These are phyloP conservation scores for Rhododendron molle DNA, from an alignment of 148 eudicot species.

Conservation along the genomic window DNA sequence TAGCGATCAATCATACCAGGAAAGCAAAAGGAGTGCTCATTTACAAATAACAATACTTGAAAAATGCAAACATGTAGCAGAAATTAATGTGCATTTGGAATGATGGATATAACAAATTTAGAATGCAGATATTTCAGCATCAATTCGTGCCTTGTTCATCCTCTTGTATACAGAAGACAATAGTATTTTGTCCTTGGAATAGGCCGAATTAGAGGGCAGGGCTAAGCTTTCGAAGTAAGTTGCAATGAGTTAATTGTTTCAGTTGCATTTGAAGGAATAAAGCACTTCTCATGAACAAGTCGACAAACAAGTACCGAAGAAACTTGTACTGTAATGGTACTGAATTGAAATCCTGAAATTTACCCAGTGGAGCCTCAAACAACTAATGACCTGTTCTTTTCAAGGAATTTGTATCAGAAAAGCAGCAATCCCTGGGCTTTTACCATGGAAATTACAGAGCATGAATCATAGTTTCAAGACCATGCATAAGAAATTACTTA, in stretches of 20 bases:
- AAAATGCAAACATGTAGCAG: neutral
- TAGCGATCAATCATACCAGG: neutral
- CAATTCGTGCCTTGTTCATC: neutral
- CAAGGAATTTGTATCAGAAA: neutral
- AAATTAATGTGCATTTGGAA: neutral
- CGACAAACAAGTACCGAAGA: neutral
- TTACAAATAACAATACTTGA: neutral
- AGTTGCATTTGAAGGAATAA: neutral
- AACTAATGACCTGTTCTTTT: too few species aligned
- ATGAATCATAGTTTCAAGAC: neutral
- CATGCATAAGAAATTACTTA: neutral
- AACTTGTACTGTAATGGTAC: neutral
- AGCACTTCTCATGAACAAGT: neutral
- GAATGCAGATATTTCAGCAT: neutral
- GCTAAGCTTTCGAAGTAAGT: neutral
- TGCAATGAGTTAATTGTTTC: neutral
- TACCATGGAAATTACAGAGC: neutral
- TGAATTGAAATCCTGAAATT: neutral
- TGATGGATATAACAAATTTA: neutral
- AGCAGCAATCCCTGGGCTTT: neutral
- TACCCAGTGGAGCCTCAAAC: neutral
- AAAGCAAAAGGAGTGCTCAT: neutral
- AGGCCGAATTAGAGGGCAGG: neutral
- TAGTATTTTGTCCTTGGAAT: neutral
- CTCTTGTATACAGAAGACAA: neutral